Evolutionary conservation across 2,329 filamentous ascomycete genomes (phyloP), one percentile per base, ranked within the genome.

Genomic region (Sarocladium kiliense): DNA sequence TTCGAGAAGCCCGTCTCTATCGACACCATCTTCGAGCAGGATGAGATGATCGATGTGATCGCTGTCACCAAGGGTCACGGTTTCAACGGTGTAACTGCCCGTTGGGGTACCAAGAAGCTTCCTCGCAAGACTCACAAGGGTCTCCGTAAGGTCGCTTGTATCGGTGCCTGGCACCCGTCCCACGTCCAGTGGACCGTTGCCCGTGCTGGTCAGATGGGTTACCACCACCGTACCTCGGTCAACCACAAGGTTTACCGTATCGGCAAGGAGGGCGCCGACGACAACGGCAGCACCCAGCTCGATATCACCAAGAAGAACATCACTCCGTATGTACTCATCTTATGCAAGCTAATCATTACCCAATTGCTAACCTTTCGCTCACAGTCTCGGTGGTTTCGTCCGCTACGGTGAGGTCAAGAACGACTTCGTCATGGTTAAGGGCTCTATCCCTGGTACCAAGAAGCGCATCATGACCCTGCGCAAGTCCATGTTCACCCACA

Each of bases 171-270:
- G 94, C 94, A 99, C 85, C 94, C 94, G 74, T 91, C 89, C 79
- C 94, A 99, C 91, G 94, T 99, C 79, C 94, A 99, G 84, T 99
- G 94, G 94, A 99, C 94, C 76, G 94, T 99, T 82, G 94, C 93
- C 75, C 94, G 94, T 89, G 94, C 94, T 65, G 94, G 94, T 96
- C 94, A 99, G 83, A 86, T 87, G 79, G 94, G 94, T 85, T 99
- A 99, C 88, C 94, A 99, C 78, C 94, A 99, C 84, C 92, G 94
- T 88, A 99, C 94, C 73, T 97, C 94, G 63, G 89, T 94, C 83
- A 99, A 99, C 89, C 94, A 99, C 91, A 99, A 99, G 89, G 79
- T 99, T 74, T 99, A 97, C 90, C 91, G 94, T 67, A 89, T 99
- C 68, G 94, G 93, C 74, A 95, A 94, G 87, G 93, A 84, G 69